A percentile compares a stretch with the other conserved stretches of the same genome.
phyloP scores from a whole-genome alignment of 257 asterid genomes.

The Eucommia ulmoides region DNA sequence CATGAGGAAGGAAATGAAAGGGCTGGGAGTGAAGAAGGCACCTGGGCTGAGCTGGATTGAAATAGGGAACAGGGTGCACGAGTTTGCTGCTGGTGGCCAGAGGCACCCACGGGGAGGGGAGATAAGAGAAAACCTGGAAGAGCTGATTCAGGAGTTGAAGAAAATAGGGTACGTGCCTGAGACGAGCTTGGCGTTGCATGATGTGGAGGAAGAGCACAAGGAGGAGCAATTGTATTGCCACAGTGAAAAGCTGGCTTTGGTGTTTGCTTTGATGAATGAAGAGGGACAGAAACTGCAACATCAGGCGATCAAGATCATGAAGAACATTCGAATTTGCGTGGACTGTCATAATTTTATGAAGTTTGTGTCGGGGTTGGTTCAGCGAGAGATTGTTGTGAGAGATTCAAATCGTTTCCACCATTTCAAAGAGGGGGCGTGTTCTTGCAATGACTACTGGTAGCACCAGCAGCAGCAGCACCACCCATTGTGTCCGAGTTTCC shows the following conservation, averaged over 20 bases:
- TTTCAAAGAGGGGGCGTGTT: constrained; percentile 53
- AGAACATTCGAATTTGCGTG: constrained; percentile 55
- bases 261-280: constrained; percentile 44
- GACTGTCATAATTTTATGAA: constrained; percentile 86
- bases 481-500: too few relatives aligned
- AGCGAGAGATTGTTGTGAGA: constrained; percentile 48
- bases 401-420: constrained; percentile 81
- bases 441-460: constrained; percentile 83
- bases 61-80: constrained; percentile 40
- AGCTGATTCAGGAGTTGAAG: constrained; percentile 26
- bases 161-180: constrained; percentile 41
- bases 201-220: constrained; percentile 78
- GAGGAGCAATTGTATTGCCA: constrained; percentile 81
- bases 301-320: constrained; percentile 38
- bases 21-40: constrained; percentile 47
- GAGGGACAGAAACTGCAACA: constrained; percentile 11
- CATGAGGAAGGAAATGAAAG: constrained; percentile 40
- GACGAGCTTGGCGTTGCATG: constrained; percentile 42
- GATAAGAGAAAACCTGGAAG: constrained; percentile 32
- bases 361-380: constrained; percentile 43
- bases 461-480: too few relatives aligned
- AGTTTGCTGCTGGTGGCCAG: constrained; percentile 66
- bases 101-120: constrained; percentile 39
- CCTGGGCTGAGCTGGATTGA: constrained; percentile 89
- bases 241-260: constrained; percentile 84